Evolutionary conservation across 192 early-diverging fungal genomes (phyloP).

Genomic region (Coemansia sp.): DNA sequence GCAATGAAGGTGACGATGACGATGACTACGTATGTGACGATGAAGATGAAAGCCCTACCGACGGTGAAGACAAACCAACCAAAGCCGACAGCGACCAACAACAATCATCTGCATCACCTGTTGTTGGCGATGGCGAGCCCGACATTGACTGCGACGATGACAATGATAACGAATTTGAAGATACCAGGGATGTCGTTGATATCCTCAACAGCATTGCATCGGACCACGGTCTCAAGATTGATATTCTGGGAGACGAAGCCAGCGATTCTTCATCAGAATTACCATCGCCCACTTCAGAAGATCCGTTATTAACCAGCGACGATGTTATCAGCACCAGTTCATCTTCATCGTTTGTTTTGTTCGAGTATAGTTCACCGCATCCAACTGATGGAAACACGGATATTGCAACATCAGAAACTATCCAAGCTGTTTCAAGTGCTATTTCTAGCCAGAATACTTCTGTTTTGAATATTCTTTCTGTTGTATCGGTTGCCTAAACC

Average conservation of each 20-base stretch:
- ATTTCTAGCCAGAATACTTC: background rate
- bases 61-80: background rate
- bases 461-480: no score
- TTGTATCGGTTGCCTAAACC: no score
- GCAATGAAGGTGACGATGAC: background rate
- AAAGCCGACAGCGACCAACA: background rate
- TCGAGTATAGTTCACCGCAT: background rate
- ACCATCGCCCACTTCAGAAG: background rate
- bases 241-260: background rate
- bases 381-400: background rate
- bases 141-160: background rate
- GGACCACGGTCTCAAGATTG: background rate
- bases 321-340: background rate
- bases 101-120: background rate
- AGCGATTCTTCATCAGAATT: background rate
- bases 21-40: background rate
- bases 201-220: slow-evolving; percentile 1
- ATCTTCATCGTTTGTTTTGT: background rate
- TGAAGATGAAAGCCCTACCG: background rate
- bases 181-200: background rate
- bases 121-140: background rate
- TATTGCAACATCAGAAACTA: background rate
- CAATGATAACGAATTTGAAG: background rate
- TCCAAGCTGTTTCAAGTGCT: background rate
- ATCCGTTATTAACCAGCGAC: background rate